phyloP scores from a whole-genome alignment of 1,139 yeast species.

The Pichia sp. region DNA sequence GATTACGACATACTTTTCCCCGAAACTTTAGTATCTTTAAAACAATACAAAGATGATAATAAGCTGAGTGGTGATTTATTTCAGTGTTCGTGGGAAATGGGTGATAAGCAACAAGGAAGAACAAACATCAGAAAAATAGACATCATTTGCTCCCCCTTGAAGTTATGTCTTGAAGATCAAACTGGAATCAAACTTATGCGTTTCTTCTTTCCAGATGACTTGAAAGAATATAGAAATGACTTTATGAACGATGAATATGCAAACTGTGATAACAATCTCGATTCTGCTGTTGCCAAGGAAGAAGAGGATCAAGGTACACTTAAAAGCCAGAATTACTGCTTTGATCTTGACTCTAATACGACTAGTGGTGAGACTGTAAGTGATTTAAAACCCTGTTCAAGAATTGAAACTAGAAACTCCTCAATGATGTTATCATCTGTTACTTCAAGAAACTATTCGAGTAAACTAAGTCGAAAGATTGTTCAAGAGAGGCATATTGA shows the following conservation, averaged over 20 bases:
- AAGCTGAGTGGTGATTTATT: slow-evolving; percentile 28
- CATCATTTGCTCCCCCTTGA: slow-evolving; percentile 47
- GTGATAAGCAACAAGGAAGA: slow-evolving; percentile 62
- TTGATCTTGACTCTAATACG: too few species aligned
- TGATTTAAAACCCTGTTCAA: too few species aligned
- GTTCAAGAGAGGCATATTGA: slow-evolving; percentile 1
- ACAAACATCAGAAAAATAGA: slow-evolving; percentile 49
- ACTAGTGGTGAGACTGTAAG: too few species aligned
- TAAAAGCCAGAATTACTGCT: too few species aligned
- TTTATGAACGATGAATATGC: slow-evolving; percentile 1
- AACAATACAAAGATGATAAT: neutral
- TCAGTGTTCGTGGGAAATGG: slow-evolving; percentile 54
- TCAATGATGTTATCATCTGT: too few species aligned
- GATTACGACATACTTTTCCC: slow-evolving; percentile 59
- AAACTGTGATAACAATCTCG: too few species aligned
- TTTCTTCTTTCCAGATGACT: slow-evolving; percentile 43
- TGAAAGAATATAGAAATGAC: neutral
- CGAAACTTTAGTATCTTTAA: slow-evolving; percentile 43
- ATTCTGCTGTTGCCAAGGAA: too few species aligned
- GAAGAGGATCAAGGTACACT: too few species aligned
- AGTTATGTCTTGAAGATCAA: slow-evolving; percentile 50
- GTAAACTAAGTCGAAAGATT: slow-evolving; percentile 5
- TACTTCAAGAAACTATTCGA: too few species aligned
- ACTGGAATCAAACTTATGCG: slow-evolving; percentile 51
- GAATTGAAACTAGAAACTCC: too few species aligned